These are phyloP conservation scores for Neoboletus magnificus DNA, from an alignment of 768 basidiomycete species.

Conservation along the genomic window DNA sequence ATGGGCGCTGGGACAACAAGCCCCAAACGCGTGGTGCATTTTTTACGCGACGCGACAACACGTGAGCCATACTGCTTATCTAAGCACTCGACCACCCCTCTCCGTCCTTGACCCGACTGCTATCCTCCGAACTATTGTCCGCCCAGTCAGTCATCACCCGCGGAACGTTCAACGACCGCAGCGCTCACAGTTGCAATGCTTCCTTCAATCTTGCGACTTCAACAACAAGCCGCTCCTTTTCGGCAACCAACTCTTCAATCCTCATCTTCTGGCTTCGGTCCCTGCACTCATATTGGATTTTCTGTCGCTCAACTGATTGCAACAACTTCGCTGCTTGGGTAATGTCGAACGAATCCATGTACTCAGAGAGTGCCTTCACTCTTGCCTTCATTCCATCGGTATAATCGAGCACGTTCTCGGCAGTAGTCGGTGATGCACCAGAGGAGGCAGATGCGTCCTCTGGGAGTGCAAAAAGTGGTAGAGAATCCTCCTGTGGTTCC, in stretches of 20 bases:
- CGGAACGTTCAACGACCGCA: neutral
- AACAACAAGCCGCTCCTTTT: conserved; percentile 13
- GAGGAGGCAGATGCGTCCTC: conserved; percentile 12
- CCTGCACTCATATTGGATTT: conserved; percentile 20
- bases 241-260: conserved; percentile 19
- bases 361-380: conserved; percentile 23
- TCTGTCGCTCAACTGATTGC: conserved; percentile 23
- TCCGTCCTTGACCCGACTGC: conserved; percentile 8
- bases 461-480: conserved; percentile 19
- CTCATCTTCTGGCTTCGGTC: conserved; percentile 21
- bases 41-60: conserved; percentile 27
- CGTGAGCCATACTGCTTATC: conserved; percentile 25
- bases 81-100: conserved; percentile 9
- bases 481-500: conserved; percentile 8
- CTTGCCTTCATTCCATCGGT: conserved; percentile 18
- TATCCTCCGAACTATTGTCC: conserved; percentile 6
- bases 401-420: conserved; percentile 28
- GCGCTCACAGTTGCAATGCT: conserved; percentile 15
- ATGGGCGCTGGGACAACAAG: conserved; percentile 23
- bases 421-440: conserved; percentile 22
- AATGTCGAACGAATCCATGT: conserved; percentile 29
- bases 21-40: conserved; percentile 15
- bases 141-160: neutral
- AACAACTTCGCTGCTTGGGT: conserved; percentile 11
- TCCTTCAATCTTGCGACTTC: conserved; percentile 18